Evolutionary conservation across 2,329 filamentous ascomycete species (phyloP).

Genomic region (Cercospora sp.): DNA sequence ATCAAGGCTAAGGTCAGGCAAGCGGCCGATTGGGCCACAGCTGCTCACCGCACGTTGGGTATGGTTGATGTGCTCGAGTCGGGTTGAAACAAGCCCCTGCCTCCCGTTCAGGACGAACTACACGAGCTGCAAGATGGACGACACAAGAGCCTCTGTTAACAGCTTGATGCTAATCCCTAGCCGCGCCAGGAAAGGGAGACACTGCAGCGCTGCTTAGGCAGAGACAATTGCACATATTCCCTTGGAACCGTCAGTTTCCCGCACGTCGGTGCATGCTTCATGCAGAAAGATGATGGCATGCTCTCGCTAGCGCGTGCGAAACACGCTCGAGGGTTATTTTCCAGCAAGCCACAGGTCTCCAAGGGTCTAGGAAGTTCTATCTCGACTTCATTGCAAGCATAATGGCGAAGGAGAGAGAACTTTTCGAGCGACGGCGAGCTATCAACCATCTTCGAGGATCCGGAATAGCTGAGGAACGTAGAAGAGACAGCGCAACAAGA

Average conservation of each 20-base stretch:
- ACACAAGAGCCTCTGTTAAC: background rate
- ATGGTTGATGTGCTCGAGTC: conserved; percentile 81
- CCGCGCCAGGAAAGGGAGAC: background rate
- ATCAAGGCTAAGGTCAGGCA: conserved; percentile 70
- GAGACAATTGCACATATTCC: background rate
- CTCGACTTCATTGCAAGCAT: background rate
- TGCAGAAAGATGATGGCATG: background rate
- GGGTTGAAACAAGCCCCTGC: conserved; percentile 36
- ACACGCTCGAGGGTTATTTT: background rate
- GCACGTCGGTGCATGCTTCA: background rate
- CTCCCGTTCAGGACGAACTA: background rate
- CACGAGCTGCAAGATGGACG: background rate
- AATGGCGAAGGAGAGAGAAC: background rate
- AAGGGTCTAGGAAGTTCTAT: too few relatives aligned
- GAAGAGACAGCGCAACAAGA: background rate
- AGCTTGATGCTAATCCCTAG: background rate
- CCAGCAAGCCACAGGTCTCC: too few relatives aligned
- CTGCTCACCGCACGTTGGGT: conserved; percentile 77
- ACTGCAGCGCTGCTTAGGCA: background rate
- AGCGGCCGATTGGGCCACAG: conserved; percentile 80
- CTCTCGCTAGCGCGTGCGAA: background rate
- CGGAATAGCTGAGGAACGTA: background rate
- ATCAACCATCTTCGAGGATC: background rate
- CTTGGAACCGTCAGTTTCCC: background rate
- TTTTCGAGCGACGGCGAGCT: background rate